phyloP scores from a whole-genome alignment of 2,329 filamentous ascomycete species.

The Mycosphaerelloides madeirae region DNA sequence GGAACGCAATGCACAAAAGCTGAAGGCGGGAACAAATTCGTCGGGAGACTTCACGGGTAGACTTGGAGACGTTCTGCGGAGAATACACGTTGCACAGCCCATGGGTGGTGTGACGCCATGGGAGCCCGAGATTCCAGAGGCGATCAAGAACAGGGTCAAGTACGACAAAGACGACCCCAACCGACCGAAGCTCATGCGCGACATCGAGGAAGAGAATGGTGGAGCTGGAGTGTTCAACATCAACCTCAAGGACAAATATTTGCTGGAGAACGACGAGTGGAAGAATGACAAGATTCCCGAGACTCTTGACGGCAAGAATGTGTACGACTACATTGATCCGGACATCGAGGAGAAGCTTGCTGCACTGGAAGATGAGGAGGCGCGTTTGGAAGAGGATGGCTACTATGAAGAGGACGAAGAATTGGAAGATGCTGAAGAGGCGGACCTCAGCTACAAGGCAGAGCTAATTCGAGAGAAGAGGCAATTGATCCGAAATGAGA shows the following conservation, averaged over 20 bases:
- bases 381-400: conserved; percentile 82
- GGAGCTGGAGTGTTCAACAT: conserved; percentile 95
- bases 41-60: conserved; percentile 71
- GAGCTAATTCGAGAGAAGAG: conserved; percentile 95
- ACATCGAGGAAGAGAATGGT: conserved; percentile 86
- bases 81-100: conserved; percentile 96
- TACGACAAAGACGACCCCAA: conserved; percentile 89
- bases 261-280: conserved; percentile 85
- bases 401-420: conserved; percentile 80
- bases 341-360: conserved; percentile 92
- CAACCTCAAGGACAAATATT: conserved; percentile 81
- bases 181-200: conserved; percentile 71
- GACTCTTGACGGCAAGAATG: conserved; percentile 90
- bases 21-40: conserved; percentile 80
- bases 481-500: conserved; percentile 85
- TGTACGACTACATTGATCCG: conserved; percentile 94
- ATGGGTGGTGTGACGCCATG: conserved; percentile 67
- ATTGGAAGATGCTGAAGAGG: conserved; percentile 82
- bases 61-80: conserved; percentile 81
- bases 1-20: conserved; percentile 88
- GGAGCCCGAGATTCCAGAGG: conserved; percentile 85
- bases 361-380: conserved; percentile 91
- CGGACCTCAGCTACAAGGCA: conserved; percentile 84
- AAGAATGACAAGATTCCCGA: conserved; percentile 95
- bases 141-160: conserved; percentile 72